These are phyloP conservation scores for Torulaspora microellipsoides DNA, from an alignment of 805 yeast species.

Conservation along the genomic window DNA sequence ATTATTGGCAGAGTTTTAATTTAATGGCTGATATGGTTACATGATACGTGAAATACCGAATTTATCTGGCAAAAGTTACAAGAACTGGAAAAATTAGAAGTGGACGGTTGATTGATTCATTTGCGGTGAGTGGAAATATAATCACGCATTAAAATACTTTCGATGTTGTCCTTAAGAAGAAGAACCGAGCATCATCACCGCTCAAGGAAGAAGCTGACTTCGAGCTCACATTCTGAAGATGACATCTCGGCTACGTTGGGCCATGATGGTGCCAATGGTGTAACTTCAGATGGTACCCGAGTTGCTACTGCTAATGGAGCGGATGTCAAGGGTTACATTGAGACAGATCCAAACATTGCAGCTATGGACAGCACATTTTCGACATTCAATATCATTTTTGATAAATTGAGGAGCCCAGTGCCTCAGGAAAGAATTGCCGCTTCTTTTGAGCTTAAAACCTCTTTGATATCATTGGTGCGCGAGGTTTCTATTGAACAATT, in stretches of 20 bases:
- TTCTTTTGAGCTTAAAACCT: slow-evolving; percentile 65
- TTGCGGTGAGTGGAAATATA: no score
- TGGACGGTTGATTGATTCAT: no score
- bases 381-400: slow-evolving; percentile 37
- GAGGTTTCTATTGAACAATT: slow-evolving; percentile 81
- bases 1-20: no score
- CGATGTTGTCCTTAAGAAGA: slow-evolving; percentile 26
- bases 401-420: slow-evolving; percentile 35
- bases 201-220: slow-evolving; percentile 21
- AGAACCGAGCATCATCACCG: slow-evolving; percentile 24
- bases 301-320: slow-evolving; percentile 13
- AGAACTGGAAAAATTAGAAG: no score
- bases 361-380: slow-evolving; percentile 28
- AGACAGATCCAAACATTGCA: slow-evolving; percentile 19
- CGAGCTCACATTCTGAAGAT: slow-evolving; percentile 23
- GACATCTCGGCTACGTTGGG: slow-evolving; percentile 22
- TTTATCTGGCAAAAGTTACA: no score
- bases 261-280: slow-evolving; percentile 17
- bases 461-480: slow-evolving; percentile 67
- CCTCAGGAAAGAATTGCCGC: slow-evolving; percentile 42
- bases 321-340: slow-evolving; percentile 19
- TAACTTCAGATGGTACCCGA: slow-evolving; percentile 15
- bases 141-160: no score
- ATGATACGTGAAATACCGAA: no score
- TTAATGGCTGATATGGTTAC: no score